These are phyloP conservation scores for Clavispora santaluciae DNA, from an alignment of 805 yeast genomes.

Conservation along the genomic window DNA sequence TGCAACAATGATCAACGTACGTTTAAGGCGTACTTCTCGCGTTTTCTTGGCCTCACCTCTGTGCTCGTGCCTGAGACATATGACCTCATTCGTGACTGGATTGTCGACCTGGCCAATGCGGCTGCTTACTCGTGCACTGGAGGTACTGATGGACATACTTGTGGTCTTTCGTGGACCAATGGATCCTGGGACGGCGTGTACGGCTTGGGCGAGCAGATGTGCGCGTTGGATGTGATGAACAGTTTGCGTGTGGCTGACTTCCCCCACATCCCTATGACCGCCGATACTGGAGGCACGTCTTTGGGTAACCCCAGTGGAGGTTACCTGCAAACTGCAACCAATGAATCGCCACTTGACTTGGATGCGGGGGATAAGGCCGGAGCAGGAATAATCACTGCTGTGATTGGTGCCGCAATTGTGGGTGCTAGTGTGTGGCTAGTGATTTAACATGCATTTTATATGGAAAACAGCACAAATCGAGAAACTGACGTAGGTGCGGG, in stretches of 20 bases:
- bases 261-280: constrained; percentile 26
- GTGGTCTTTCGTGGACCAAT: constrained; percentile 19
- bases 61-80: constrained; percentile 59
- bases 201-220: constrained; percentile 20
- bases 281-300: constrained; percentile 34
- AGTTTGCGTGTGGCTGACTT: constrained; percentile 20
- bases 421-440: constrained; percentile 18
- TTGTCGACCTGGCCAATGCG: constrained; percentile 35
- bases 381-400: constrained; percentile 82
- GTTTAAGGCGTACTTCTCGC: constrained; percentile 79
- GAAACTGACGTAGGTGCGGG: background rate
- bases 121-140: constrained; percentile 18
- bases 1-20: constrained; percentile 89
- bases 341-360: constrained; percentile 11
- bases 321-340: constrained; percentile 6
- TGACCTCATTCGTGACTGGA: constrained; percentile 40
- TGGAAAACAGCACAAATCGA: background rate
- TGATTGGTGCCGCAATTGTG: constrained; percentile 25
- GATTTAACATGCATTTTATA: constrained; percentile 1
- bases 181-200: constrained; percentile 14
- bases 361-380: constrained; percentile 51
- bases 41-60: constrained; percentile 73
- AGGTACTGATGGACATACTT: constrained; percentile 18
- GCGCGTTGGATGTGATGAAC: constrained; percentile 18
- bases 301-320: constrained; percentile 35